Conservation (phyloP, 2,329 filamentous ascomycete genomes). For the Aureobasidium sp. region DNA sequence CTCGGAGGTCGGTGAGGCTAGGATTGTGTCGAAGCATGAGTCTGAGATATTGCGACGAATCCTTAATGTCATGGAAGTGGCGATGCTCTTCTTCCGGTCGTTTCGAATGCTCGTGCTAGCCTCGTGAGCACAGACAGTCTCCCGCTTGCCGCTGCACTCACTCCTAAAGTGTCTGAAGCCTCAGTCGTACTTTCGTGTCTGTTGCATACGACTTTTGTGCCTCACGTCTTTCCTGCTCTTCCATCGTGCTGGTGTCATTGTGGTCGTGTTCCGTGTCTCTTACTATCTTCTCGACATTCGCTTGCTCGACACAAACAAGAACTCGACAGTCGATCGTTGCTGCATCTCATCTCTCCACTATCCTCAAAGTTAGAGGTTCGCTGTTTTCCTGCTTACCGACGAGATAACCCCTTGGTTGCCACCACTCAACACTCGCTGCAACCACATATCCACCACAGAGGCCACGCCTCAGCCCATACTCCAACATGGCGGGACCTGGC, state of each 20-base stretch:
- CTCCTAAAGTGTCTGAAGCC: neutral
- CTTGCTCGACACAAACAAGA: neutral
- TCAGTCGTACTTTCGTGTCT: neutral
- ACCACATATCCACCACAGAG: neutral
- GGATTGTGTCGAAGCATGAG: neutral
- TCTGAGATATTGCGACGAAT: neutral
- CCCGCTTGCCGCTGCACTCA: neutral
- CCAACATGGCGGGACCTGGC: conserved; percentile 39
- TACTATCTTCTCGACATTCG: neutral
- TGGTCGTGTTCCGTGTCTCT: neutral
- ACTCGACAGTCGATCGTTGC: neutral
- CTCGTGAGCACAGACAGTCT: neutral
- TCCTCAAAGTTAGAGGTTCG: neutral
- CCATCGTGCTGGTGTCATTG: neutral
- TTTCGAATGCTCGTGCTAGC: conserved; percentile 1
- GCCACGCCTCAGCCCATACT: neutral
- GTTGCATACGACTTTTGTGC: conserved; percentile 7
- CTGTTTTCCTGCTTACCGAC: neutral
- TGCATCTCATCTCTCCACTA: neutral
- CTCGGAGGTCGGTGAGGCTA: neutral
- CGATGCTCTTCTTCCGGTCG: neutral
- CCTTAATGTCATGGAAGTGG: neutral
- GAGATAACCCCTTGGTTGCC: neutral
- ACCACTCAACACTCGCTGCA: neutral
- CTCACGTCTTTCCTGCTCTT: neutral